phyloP scores from a whole-genome alignment of 2,329 filamentous ascomycete genomes.

The Hirsutella thompsonii region DNA sequence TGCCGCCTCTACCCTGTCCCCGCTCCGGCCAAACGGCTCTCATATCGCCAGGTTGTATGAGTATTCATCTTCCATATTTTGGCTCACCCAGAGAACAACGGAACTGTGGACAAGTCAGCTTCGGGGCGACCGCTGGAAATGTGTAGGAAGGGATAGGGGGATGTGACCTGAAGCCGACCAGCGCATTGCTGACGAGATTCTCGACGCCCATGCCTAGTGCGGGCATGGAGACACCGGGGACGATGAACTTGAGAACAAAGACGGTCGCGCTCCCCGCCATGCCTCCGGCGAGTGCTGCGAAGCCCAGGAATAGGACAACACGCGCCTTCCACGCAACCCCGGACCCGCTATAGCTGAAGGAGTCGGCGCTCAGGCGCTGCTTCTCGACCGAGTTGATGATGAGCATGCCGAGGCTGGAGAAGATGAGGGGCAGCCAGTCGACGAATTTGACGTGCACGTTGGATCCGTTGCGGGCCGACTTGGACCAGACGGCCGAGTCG shows the following conservation, averaged over 20 bases:
- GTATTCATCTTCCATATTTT: constrained; percentile 64
- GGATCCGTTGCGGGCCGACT: constrained; percentile 45
- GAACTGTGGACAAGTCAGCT: constrained; percentile 35
- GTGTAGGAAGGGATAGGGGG: too few relatives aligned
- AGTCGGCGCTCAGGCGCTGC: constrained; percentile 49
- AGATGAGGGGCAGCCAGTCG: constrained; percentile 58
- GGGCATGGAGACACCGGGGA: constrained; percentile 43
- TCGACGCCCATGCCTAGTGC: constrained; percentile 52
- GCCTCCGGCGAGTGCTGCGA: constrained; percentile 51
- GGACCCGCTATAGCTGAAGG: constrained; percentile 47
- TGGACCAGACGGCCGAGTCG: constrained; percentile 55
- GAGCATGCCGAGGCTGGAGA: constrained; percentile 54
- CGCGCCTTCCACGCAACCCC: constrained; percentile 58
- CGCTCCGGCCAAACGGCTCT: background rate
- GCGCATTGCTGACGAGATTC: constrained; percentile 51
- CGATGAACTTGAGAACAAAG: constrained; percentile 52
- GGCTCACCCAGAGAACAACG: constrained; percentile 54
- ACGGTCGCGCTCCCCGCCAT: constrained; percentile 59
- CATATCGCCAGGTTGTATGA: constrained; percentile 50
- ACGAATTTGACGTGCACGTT: constrained; percentile 50
- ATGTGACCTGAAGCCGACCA: constrained; percentile 46
- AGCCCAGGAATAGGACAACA: constrained; percentile 54
- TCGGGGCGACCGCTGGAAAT: too few relatives aligned
- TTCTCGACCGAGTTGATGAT: constrained; percentile 62
- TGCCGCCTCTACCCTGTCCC: too few relatives aligned